Conservation (phyloP, 2,329 filamentous ascomycete genomes). For the Metarhizium rileyi region DNA sequence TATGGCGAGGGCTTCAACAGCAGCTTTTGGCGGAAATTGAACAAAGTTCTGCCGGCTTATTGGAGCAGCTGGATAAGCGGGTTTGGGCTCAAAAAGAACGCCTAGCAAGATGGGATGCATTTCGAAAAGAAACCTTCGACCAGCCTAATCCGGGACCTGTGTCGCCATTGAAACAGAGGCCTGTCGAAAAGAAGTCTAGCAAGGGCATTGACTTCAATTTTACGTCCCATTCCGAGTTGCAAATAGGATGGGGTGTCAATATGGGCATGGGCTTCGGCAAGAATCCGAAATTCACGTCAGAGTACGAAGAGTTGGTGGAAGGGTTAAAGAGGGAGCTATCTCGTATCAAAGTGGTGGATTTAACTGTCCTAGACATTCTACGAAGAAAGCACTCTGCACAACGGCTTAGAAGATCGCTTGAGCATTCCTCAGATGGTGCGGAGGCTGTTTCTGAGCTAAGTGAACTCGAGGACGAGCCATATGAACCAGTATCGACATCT, state of each 20-base stretch:
- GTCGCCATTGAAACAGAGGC: constrained; percentile 15
- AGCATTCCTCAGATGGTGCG: constrained; percentile 10
- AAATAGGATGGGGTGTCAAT: constrained; percentile 24
- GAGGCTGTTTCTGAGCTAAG: constrained; percentile 37
- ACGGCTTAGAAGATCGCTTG: neutral
- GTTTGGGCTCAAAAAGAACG: constrained; percentile 58
- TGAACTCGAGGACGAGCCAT: constrained; percentile 40
- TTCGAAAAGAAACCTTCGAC: constrained; percentile 41
- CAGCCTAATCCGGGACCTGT: constrained; percentile 13
- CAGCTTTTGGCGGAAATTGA: constrained; percentile 49
- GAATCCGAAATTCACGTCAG: constrained; percentile 21
- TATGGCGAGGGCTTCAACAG: constrained; percentile 59
- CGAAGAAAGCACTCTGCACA: neutral
- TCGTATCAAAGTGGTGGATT: constrained; percentile 13
- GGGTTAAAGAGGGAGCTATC: constrained; percentile 32
- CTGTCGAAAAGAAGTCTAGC: constrained; percentile 12
- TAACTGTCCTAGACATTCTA: constrained; percentile 11
- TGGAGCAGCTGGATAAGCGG: constrained; percentile 63
- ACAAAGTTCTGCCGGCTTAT: constrained; percentile 38
- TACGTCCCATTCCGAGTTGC: constrained; percentile 38
- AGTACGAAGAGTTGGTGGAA: constrained; percentile 35
- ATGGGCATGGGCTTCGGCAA: constrained; percentile 16
- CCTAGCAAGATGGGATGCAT: constrained; percentile 64
- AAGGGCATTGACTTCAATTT: constrained; percentile 46
- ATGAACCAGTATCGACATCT: constrained; percentile 9